A percentile compares a stretch with the other conserved stretches of the same genome.
Conservation (phyloP, 106 monocot species). For the Alisma plantagoaquatica region DNA sequence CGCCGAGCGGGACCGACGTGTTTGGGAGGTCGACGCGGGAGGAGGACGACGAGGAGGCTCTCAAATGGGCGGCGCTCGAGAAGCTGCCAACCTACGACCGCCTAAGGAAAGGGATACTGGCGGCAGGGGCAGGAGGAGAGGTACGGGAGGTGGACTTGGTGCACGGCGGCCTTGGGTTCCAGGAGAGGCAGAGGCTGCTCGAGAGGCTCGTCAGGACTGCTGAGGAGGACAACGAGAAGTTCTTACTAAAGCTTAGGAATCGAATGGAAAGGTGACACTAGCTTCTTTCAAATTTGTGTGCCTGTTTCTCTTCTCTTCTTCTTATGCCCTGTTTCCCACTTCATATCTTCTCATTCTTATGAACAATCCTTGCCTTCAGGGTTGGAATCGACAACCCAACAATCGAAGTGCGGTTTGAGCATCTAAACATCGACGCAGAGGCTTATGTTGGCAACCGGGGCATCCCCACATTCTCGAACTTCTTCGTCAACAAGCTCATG, state of each 20-base stretch:
- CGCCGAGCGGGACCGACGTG: constrained; percentile 1
- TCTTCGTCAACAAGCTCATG: constrained; percentile 21
- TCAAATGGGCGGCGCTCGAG: constrained; percentile 19
- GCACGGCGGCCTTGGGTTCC: too few species aligned
- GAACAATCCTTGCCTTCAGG: constrained; percentile 7
- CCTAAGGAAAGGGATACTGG: constrained; percentile 17
- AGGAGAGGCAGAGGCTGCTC: too few species aligned
- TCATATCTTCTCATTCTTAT: background rate
- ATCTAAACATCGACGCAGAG: constrained; percentile 29
- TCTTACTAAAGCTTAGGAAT: too few species aligned
- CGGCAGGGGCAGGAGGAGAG: constrained; percentile 8
- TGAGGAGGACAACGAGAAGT: too few species aligned
- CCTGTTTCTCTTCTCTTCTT: background rate
- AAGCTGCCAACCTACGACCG: constrained; percentile 20
- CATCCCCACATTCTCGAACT: constrained; percentile 37
- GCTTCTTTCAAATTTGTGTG: too few species aligned
- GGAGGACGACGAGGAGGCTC: constrained; percentile 16
- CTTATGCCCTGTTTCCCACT: background rate
- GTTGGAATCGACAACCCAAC: constrained; percentile 49
- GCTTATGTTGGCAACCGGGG: constrained; percentile 35
- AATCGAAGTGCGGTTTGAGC: constrained; percentile 38
- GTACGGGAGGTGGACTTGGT: constrained; percentile 45
- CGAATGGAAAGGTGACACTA: too few species aligned
- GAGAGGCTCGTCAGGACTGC: too few species aligned
- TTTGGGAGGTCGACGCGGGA: constrained; percentile 1